These are phyloP conservation scores for Colletotrichum siamense DNA, from an alignment of 2,329 filamentous ascomycete species.

Conservation along the genomic window DNA sequence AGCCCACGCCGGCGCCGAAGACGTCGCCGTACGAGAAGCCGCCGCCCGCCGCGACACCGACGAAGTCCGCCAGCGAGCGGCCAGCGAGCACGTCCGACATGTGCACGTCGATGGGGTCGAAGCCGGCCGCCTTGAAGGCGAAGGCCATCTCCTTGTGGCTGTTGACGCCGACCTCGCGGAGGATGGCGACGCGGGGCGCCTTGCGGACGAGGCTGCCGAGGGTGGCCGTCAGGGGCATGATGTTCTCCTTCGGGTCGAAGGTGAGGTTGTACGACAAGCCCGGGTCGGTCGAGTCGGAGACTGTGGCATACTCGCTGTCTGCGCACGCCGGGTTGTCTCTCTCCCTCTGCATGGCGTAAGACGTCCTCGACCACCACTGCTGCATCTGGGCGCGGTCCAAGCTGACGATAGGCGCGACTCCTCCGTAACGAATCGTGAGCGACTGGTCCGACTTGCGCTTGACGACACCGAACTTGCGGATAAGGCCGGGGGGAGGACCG, in stretches of 20 bases:
- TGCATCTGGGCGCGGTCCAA: constrained; percentile 78
- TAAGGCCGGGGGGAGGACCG: constrained; percentile 79
- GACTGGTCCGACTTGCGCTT: constrained; percentile 74
- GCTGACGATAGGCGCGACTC: constrained; percentile 67
- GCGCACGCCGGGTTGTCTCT: constrained; percentile 89
- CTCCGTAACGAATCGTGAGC: constrained; percentile 76
- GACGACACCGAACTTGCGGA: constrained; percentile 84
- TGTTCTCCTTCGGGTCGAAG: constrained; percentile 80
- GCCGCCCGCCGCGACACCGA: constrained; percentile 91
- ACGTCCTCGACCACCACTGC: constrained; percentile 87
- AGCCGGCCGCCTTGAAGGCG: constrained; percentile 89
- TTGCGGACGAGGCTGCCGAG: constrained; percentile 59
- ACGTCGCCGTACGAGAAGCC: constrained; percentile 93
- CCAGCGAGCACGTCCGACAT: constrained; percentile 92
- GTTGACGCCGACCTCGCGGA: constrained; percentile 95
- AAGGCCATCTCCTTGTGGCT: constrained; percentile 98
- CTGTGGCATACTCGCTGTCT: constrained; percentile 79
- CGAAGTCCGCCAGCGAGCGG: constrained; percentile 81
- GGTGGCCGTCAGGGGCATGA: constrained; percentile 66
- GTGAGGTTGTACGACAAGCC: constrained; percentile 85
- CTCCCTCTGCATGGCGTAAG: constrained; percentile 87
- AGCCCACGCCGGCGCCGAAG: constrained; percentile 92
- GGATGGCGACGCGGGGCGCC: constrained; percentile 81
- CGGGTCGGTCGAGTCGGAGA: constrained; percentile 77
- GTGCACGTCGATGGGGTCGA: constrained; percentile 91